Evolutionary conservation across 805 yeast genomes (phyloP).

Genomic region (Kodamaea nitidulidarum): DNA sequence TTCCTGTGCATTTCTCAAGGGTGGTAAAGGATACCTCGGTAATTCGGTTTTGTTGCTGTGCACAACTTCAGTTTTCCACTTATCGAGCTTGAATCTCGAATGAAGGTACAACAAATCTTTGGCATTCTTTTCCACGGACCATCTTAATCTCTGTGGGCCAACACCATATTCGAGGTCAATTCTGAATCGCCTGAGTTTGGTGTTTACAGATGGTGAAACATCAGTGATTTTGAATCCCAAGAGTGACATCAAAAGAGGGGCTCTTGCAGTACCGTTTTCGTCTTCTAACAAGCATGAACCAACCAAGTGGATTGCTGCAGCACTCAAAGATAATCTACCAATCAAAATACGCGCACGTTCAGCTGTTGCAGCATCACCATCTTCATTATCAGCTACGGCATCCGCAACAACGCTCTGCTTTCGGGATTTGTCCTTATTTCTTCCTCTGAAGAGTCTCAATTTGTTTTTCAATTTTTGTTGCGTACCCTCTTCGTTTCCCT

Average conservation of each 20-base stretch:
- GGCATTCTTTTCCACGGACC: conserved; percentile 73
- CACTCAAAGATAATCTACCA: conserved; percentile 53
- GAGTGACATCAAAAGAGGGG: conserved; percentile 76
- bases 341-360: conserved; percentile 35
- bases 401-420: conserved; percentile 13
- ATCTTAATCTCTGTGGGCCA: conserved; percentile 69
- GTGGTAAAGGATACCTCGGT: conserved; percentile 45
- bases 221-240: conserved; percentile 62
- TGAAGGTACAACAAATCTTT: conserved; percentile 73
- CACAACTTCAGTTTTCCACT: conserved; percentile 31
- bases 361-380: conserved; percentile 27
- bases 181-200: conserved; percentile 47
- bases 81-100: conserved; percentile 55
- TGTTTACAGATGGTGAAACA: conserved; percentile 34
- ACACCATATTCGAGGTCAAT: conserved; percentile 89
- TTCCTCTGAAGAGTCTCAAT: conserved; percentile 24
- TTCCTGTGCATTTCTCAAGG: conserved; percentile 19
- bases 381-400: conserved; percentile 19
- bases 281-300: conserved; percentile 74
- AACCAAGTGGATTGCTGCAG: conserved; percentile 70
- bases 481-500: conserved; percentile 14
- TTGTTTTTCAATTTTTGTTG: conserved; percentile 18
- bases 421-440: conserved; percentile 22
- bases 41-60: conserved; percentile 32
- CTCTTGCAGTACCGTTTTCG: conserved; percentile 70